phyloP scores from a whole-genome alignment of 2,329 filamentous ascomycete genomes.

The Malbranchea cinnamomea region DNA sequence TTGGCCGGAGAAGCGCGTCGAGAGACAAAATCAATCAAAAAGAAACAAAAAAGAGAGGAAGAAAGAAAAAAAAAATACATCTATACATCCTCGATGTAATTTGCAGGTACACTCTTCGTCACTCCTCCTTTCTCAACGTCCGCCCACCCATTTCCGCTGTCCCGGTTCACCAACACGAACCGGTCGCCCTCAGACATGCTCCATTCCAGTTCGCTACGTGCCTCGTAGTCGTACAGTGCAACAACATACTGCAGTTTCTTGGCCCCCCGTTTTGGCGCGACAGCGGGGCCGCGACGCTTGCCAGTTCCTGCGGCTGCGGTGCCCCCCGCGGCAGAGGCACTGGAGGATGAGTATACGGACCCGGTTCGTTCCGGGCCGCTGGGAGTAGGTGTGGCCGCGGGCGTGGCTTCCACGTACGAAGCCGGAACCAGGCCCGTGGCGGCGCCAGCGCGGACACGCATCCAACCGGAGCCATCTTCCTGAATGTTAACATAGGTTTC shows the following conservation, averaged over 20 bases:
- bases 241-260: conserved; percentile 92
- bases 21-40: background rate
- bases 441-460: conserved; percentile 57
- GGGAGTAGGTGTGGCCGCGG: conserved; percentile 22
- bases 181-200: conserved; percentile 82
- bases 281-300: conserved; percentile 83
- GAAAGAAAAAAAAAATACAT: background rate
- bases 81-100: conserved; percentile 58
- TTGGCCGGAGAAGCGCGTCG: background rate
- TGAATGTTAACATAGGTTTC: conserved; percentile 7
- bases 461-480: conserved; percentile 80
- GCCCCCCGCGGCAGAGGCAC: conserved; percentile 48
- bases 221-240: conserved; percentile 81
- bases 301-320: conserved; percentile 26
- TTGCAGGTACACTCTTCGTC: conserved; percentile 81
- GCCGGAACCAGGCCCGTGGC: conserved; percentile 78
- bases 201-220: conserved; percentile 73
- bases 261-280: conserved; percentile 76
- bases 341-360: conserved; percentile 66
- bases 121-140: conserved; percentile 87
- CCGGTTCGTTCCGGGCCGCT: conserved; percentile 19
- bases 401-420: conserved; percentile 60
- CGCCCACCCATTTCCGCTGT: conserved; percentile 87
- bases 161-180: conserved; percentile 77
- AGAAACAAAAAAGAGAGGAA: conserved; percentile 1